phyloP scores from a whole-genome alignment of 2,329 filamentous ascomycete species.

The Dichotomopilus funicola region DNA sequence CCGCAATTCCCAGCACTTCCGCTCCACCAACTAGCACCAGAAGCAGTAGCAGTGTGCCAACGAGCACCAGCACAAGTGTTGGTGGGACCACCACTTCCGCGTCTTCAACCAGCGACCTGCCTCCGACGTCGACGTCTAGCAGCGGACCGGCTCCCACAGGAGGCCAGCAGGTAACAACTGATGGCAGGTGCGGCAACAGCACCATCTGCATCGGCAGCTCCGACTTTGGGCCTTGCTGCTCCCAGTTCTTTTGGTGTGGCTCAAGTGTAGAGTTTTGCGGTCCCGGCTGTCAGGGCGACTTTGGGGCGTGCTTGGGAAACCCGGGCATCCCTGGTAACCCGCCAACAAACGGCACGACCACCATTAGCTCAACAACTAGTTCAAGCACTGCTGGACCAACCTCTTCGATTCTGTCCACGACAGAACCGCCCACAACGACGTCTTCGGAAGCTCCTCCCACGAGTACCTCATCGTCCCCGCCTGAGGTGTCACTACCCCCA shows the following conservation, averaged over 20 bases:
- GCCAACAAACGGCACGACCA: conserved; percentile 10
- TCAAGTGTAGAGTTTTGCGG: conserved; percentile 23
- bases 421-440: not conserved
- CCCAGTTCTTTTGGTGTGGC: conserved; percentile 26
- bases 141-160: conserved; percentile 8
- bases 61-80: conserved; percentile 2
- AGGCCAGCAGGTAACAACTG: conserved; percentile 17
- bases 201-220: conserved; percentile 24
- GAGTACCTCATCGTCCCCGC: conserved; percentile 2
- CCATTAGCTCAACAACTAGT: conserved; percentile 1
- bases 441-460: not conserved
- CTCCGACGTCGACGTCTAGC: conserved; percentile 3
- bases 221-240: conserved; percentile 25
- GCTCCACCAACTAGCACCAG: conserved; percentile 6
- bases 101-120: conserved; percentile 1
- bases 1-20: conserved; percentile 13
- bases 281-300: conserved; percentile 21
- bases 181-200: conserved; percentile 25
- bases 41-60: conserved; percentile 3
- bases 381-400: conserved; percentile 5
- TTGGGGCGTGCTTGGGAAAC: conserved; percentile 21
- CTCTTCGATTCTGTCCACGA: not conserved
- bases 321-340: conserved; percentile 11
- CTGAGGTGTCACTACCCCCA: conserved; percentile 16
- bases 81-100: not conserved